Evolutionary conservation across 2,329 filamentous ascomycete genomes (phyloP).

Genomic region (Xylaria digitata): DNA sequence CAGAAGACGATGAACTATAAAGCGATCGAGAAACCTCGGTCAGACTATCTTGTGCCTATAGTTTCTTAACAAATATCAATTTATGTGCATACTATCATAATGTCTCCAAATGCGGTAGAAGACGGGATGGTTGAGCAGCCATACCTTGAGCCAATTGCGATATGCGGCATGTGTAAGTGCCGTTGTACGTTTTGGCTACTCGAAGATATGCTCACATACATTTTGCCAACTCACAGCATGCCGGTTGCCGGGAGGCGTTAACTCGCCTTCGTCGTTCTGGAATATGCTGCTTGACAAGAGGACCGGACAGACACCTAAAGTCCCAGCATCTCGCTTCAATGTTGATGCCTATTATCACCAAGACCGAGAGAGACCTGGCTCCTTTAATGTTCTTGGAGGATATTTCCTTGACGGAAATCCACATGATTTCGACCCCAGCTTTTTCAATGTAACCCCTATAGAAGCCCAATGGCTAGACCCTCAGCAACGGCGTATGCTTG

Average conservation of each 20-base stretch:
- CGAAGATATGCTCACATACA: constrained; percentile 3
- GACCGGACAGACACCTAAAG: constrained; percentile 41
- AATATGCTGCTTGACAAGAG: constrained; percentile 40
- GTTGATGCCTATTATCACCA: constrained; percentile 44
- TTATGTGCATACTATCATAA: constrained; percentile 18
- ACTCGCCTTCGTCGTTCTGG: constrained; percentile 42
- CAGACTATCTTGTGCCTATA: neutral
- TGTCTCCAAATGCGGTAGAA: constrained; percentile 31
- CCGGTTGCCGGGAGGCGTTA: constrained; percentile 38
- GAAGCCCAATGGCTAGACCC: constrained; percentile 57
- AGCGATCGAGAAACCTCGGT: neutral
- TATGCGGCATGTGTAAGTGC: constrained; percentile 46
- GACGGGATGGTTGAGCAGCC: constrained; percentile 28
- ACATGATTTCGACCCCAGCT: constrained; percentile 46
- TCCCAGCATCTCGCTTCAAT: constrained; percentile 43
- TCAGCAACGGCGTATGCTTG: constrained; percentile 55
- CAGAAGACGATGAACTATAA: constrained; percentile 16
- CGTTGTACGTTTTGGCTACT: neutral
- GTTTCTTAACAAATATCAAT: neutral
- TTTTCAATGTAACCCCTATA: constrained; percentile 55
- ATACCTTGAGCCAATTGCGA: constrained; percentile 43
- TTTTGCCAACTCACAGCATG: constrained; percentile 32
- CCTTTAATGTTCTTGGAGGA: constrained; percentile 40
- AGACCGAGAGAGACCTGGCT: constrained; percentile 42
- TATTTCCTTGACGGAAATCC: constrained; percentile 44